These are phyloP conservation scores for Apophysomyces elegans DNA, from an alignment of 371 early-diverging fungal species.

Conservation along the genomic window DNA sequence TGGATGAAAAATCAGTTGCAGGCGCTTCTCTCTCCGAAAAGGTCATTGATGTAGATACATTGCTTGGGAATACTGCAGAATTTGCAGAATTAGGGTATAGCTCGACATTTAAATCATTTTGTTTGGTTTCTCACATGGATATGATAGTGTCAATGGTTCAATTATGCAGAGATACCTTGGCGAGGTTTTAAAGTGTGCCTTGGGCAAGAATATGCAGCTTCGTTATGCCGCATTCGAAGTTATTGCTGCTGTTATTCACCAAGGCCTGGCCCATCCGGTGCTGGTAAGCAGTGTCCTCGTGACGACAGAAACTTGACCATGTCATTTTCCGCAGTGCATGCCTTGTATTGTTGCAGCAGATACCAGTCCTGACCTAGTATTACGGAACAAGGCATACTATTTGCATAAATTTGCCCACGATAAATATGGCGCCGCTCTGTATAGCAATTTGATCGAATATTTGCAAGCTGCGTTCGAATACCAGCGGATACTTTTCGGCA, in stretches of 20 bases:
- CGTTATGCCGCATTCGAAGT: constrained; percentile 79
- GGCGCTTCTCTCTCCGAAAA: constrained; percentile 30
- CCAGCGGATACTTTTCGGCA: constrained; percentile 53
- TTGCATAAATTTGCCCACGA: constrained; percentile 77
- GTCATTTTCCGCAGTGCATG: constrained; percentile 58
- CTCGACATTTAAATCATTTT: neutral
- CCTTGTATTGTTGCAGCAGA: constrained; percentile 86
- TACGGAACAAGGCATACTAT: constrained; percentile 72
- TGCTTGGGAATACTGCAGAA: constrained; percentile 81
- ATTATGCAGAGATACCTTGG: constrained; percentile 85
- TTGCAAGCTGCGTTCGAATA: constrained; percentile 64
- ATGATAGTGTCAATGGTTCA: constrained; percentile 69
- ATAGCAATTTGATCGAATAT: constrained; percentile 74
- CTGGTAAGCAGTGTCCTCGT: constrained; percentile 43
- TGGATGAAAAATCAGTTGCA: constrained; percentile 8
- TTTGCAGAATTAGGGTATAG: constrained; percentile 75
- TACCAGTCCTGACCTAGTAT: constrained; percentile 61
- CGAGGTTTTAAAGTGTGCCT: constrained; percentile 70
- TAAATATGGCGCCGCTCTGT: constrained; percentile 85
- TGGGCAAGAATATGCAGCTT: constrained; percentile 49
- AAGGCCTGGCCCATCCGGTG: constrained; percentile 89
- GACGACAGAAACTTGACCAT: neutral
- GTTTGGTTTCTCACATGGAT: neutral
- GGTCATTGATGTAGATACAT: constrained; percentile 67
- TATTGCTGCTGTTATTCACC: constrained; percentile 73